Evolutionary conservation across 768 basidiomycete genomes (phyloP).

Genomic region (Exsudoporus frostii): DNA sequence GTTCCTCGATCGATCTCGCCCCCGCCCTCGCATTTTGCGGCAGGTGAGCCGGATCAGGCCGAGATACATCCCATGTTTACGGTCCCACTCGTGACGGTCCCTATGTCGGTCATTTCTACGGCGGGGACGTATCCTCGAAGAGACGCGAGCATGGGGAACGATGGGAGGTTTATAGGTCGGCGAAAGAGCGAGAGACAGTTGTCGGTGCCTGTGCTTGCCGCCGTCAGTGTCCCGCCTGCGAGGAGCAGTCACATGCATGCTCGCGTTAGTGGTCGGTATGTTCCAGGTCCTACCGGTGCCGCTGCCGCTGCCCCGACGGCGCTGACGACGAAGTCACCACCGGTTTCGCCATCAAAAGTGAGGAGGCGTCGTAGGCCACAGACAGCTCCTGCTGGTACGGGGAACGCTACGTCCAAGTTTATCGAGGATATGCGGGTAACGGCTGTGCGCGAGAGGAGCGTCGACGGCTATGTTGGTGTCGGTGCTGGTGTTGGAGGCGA

Average conservation of each 20-base stretch:
- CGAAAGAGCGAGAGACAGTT: not conserved
- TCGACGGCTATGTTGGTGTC: not conserved
- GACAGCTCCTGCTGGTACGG: slow-evolving; percentile 20
- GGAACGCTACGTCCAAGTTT: slow-evolving; percentile 15
- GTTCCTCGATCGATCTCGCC: not conserved
- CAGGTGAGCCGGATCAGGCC: not conserved
- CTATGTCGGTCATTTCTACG: slow-evolving; percentile 1
- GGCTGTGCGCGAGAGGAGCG: not conserved
- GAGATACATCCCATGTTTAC: slow-evolving; percentile 30
- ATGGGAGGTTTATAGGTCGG: not conserved
- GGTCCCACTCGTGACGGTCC: slow-evolving; percentile 26
- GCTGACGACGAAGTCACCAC: not conserved
- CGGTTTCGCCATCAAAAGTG: not conserved
- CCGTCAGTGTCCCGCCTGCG: not conserved
- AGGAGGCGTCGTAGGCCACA: slow-evolving; percentile 21
- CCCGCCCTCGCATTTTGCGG: not conserved
- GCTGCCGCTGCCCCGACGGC: not conserved
- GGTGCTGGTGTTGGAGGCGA: not conserved
- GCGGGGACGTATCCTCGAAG: not conserved
- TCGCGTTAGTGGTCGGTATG: no score
- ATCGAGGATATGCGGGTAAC: slow-evolving; percentile 4
- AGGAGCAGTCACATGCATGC: not conserved
- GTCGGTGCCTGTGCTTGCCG: not conserved
- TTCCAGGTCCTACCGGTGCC: no score
- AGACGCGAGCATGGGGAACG: not conserved